phyloP scores from a whole-genome alignment of 148 eudicot species.

The Chenopodium formosanum region DNA sequence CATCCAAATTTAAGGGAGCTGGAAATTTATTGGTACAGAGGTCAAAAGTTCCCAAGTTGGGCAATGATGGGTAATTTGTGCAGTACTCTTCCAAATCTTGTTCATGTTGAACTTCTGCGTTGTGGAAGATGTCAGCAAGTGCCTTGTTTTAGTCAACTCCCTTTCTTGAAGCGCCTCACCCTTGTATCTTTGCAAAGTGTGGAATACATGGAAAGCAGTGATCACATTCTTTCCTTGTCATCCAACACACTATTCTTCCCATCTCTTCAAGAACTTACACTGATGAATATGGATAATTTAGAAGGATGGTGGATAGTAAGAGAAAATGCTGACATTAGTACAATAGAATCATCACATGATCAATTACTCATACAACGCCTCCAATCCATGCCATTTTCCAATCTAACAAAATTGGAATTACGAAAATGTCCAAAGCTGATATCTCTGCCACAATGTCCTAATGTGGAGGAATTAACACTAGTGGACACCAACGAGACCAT shows the following conservation, averaged over 20 bases:
- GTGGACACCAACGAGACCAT: not conserved
- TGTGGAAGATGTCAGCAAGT: constrained; percentile 1
- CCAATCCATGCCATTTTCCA: constrained; percentile 19
- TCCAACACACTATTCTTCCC: constrained; percentile 28
- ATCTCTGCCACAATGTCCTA: constrained; percentile 16
- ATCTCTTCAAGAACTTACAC: constrained; percentile 25
- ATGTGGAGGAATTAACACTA: not conserved
- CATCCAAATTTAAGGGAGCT: constrained; percentile 17
- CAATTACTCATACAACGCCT: not conserved
- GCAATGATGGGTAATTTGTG: constrained; percentile 9
- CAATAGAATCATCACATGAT: not conserved
- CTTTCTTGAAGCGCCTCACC: constrained; percentile 7
- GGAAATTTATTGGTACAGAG: not conserved
- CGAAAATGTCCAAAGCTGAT: not conserved
- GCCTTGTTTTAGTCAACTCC: constrained; percentile 22
- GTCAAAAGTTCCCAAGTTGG: constrained; percentile 27
- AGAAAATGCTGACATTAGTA: not conserved
- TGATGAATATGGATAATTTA: not conserved
- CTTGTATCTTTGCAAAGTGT: not conserved
- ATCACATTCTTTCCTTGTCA: not conserved
- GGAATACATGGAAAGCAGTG: constrained; percentile 13
- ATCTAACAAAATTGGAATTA: not conserved
- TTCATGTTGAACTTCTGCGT: not conserved
- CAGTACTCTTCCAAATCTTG: constrained; percentile 20
- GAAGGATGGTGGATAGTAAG: constrained; percentile 33